A percentile compares a stretch with the other conserved stretches of the same genome.
Conservation (phyloP, 192 early-diverging fungal genomes). For the Linnemannia zychae region DNA sequence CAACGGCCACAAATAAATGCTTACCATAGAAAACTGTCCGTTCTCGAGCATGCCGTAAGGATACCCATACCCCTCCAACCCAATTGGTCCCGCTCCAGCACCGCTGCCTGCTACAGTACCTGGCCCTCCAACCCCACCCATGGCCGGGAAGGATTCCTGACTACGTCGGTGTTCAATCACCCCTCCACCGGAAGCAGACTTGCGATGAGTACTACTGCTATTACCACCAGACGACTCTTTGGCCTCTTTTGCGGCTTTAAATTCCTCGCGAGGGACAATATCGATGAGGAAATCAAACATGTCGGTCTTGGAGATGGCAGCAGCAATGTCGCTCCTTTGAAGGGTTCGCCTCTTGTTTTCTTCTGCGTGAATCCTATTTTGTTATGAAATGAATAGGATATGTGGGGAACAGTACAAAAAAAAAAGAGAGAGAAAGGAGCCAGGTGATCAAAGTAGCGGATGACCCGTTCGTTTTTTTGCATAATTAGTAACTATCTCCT, state of each 20-base stretch:
- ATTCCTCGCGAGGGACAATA: conserved; percentile 94
- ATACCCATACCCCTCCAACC: conserved; percentile 47
- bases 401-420: not conserved
- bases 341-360: conserved; percentile 96
- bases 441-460: not conserved
- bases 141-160: conserved; percentile 39
- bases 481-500: not conserved
- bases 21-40: conserved; percentile 42
- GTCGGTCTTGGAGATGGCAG: conserved; percentile 89
- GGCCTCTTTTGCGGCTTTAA: conserved; percentile 31
- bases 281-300: conserved; percentile 99
- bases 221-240: conserved; percentile 1
- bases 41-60: conserved; percentile 38
- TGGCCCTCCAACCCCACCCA: conserved; percentile 5
- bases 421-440: not conserved
- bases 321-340: conserved; percentile 91
- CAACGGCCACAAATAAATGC: not conserved
- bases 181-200: conserved; percentile 3
- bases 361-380: conserved; percentile 88
- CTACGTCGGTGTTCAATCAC: conserved; percentile 36
- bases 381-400: not conserved
- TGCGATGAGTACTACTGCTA: no score
- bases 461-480: not conserved
- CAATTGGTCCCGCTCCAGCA: conserved; percentile 2
- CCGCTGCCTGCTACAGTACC: not conserved